Evolutionary conservation across 345 rosid species (phyloP).

Genomic region (Salix caprea): DNA sequence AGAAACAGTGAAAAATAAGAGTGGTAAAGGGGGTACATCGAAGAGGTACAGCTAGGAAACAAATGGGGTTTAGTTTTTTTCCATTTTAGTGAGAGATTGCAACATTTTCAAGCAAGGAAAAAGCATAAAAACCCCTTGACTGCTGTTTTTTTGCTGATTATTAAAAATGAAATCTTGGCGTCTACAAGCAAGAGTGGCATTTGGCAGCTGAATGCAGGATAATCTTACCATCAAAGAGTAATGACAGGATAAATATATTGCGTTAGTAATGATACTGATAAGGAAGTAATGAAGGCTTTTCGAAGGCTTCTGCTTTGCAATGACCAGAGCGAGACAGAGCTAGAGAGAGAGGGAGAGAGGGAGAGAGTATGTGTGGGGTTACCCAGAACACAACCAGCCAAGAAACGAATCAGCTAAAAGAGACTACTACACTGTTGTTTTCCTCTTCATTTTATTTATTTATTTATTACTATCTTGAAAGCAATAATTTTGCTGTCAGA

Average conservation of each 20-base stretch:
- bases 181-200: neutral
- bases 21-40: neutral
- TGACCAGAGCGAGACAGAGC: neutral
- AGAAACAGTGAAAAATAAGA: neutral
- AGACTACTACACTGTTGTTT: neutral
- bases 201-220: neutral
- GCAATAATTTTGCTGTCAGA: neutral
- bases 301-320: neutral
- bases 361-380: neutral
- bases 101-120: conserved; percentile 4
- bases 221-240: neutral
- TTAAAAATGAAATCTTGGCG: neutral
- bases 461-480: neutral
- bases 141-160: neutral
- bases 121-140: conserved; percentile 2
- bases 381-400: conserved; percentile 15
- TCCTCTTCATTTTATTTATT: neutral
- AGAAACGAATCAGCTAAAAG: conserved; percentile 3
- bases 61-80: neutral
- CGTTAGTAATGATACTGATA: neutral
- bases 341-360: neutral
- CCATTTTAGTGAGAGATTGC: conserved; percentile 4
- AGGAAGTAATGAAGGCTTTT: neutral
- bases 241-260: neutral
- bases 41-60: conserved; percentile 2